Conservation (phyloP, 2,329 filamentous ascomycete species). For the Ceratocystis variospora region DNA sequence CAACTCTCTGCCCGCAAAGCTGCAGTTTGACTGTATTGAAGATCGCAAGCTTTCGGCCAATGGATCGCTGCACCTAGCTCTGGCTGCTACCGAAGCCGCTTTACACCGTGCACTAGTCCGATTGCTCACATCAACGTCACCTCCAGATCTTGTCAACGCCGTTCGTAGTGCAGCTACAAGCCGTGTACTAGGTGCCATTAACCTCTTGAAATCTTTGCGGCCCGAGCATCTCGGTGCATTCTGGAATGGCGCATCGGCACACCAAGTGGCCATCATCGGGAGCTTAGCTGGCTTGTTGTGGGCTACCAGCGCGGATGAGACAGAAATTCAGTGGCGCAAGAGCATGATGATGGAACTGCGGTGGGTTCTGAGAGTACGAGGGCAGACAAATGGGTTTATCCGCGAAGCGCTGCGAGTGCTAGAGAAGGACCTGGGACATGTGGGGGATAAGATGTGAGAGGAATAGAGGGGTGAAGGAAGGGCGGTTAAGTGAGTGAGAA, state of each 20-base stretch:
- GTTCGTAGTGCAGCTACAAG: slow-evolving; percentile 23
- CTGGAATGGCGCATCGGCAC: slow-evolving; percentile 28
- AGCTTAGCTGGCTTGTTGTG: slow-evolving; percentile 25
- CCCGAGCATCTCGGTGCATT: slow-evolving; percentile 31
- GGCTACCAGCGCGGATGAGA: slow-evolving; percentile 19
- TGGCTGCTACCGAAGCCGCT: slow-evolving; percentile 32
- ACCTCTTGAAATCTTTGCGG: slow-evolving; percentile 27
- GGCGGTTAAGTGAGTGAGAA: background rate
- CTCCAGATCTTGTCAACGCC: slow-evolving; percentile 18
- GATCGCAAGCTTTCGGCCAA: slow-evolving; percentile 29
- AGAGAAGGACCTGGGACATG: slow-evolving; percentile 24
- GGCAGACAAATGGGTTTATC: slow-evolving; percentile 29
- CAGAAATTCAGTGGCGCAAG: slow-evolving; percentile 30
- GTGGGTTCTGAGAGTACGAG: slow-evolving; percentile 31
- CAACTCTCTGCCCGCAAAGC: slow-evolving; percentile 29
- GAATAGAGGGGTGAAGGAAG: background rate
- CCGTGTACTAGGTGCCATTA: slow-evolving; percentile 25
- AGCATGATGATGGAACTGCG: slow-evolving; percentile 30
- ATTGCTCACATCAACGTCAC: slow-evolving; percentile 16
- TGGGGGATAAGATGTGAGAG: slow-evolving; percentile 20
- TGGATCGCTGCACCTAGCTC: slow-evolving; percentile 31
- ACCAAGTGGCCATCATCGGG: slow-evolving; percentile 25
- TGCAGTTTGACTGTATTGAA: slow-evolving; percentile 30
- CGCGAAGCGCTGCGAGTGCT: slow-evolving; percentile 30
- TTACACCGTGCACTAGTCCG: slow-evolving; percentile 32